phyloP scores from a whole-genome alignment of 176 grass and related monocot genomes.

The Neostapfia colusana region DNA sequence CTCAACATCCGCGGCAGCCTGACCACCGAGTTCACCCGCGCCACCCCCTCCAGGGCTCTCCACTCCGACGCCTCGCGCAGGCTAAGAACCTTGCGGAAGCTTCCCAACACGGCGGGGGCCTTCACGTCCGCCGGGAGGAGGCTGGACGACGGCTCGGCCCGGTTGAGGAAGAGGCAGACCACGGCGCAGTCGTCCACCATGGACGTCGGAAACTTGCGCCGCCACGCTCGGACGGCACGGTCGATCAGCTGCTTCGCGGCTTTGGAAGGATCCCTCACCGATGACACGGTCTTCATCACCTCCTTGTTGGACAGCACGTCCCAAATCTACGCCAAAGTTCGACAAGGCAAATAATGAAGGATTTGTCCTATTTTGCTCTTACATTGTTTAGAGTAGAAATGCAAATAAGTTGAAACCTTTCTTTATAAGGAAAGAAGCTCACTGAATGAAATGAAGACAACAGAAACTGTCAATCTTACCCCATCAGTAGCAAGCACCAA shows the following conservation, averaged over 20 bases:
- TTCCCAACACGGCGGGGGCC: not conserved
- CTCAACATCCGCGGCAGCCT: slow-evolving; percentile 63
- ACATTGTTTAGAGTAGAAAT: not conserved
- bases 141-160: not conserved
- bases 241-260: slow-evolving; percentile 58
- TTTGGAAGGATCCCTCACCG: slow-evolving; percentile 45
- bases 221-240: slow-evolving; percentile 61
- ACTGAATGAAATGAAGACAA: not conserved
- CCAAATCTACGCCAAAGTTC: slow-evolving; percentile 54
- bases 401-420: not conserved
- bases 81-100: slow-evolving; percentile 50
- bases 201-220: slow-evolving; percentile 63
- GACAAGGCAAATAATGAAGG: not conserved
- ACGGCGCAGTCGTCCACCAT: slow-evolving; percentile 83
- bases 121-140: not conserved
- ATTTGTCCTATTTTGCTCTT: not conserved
- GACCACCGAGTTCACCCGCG: slow-evolving; percentile 60
- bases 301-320: slow-evolving; percentile 86
- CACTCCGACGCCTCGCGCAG: slow-evolving; percentile 16
- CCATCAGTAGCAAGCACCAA: slow-evolving; percentile 90
- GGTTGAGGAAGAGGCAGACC: slow-evolving; percentile 68
- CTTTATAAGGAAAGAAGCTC: not conserved
- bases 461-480: slow-evolving; percentile 37
- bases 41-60: slow-evolving; percentile 62
- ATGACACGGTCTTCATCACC: slow-evolving; percentile 65